Base-by-base conservation (phyloP, 345 rosid species). In the Angophora floribunda region DNA sequence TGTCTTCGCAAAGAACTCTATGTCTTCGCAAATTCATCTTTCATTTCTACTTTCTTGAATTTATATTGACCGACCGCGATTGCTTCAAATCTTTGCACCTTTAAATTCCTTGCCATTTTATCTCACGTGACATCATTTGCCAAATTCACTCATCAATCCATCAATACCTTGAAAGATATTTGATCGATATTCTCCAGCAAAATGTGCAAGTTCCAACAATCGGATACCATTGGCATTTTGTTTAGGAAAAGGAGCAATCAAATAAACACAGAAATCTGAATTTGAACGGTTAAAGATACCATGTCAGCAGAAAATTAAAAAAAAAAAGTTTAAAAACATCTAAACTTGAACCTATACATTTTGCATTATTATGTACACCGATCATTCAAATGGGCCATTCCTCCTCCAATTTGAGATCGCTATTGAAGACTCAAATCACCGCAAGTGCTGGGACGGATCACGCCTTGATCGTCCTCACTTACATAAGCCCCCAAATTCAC, bases 401-500 rank as follows among this genome's bases (percentile, higher is more conserved):
- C 45, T 67, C 45, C 79, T 15, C 22, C 79, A 32, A 67, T 30
- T 16, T 32, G 22, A 10, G 80, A 41, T 19, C 28, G 49, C 84
- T 75, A 75, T 9, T 75, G 84, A 19, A 75, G 49, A 45, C 49
- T 75, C 84, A 75, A 19, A 41, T 41, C 84, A 0, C 84, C 49
- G 6, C 84, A 75, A 9, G 4, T 41, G 15, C 28, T 19, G 7
- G 49, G 84, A 19, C 12, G 49, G 28, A 19, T 21, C 84, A 41
- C 84, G 6, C 84, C 84, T 75, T 75, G 84, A 19, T 86, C 89
- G 52, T 94, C 95, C 51, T 89, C 92, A 36, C 84, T 44, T 24
- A 94, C 87, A 65, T 93, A 94, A 59, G 96, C 95, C 24, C 95
- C 94, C 91, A 97, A 93, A 92, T 97, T 97, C 88, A 97, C 87